Percentiles rank a stretch among this genome's conserved stretches.
Conservation (phyloP, 352 stramenopile species). For the Phytophthora agathidicida region DNA sequence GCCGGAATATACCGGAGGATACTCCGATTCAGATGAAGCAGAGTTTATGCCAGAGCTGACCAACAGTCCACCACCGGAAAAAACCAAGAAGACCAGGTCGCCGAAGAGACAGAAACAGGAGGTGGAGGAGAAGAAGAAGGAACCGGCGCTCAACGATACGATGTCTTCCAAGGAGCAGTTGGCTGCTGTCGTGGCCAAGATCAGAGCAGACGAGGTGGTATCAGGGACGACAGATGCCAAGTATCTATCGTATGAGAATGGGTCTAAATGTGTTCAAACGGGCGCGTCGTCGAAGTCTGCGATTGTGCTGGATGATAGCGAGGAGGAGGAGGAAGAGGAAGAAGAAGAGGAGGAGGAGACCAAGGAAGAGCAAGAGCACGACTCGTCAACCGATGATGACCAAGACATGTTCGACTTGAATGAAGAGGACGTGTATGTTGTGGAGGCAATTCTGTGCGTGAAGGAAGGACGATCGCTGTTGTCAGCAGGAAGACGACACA, state of each 20-base stretch:
- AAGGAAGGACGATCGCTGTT: slow-evolving; percentile 58
- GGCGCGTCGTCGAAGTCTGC: slow-evolving; percentile 49
- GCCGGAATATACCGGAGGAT: slow-evolving; percentile 34
- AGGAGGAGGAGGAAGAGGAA: slow-evolving; percentile 42
- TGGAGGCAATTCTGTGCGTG: slow-evolving; percentile 75
- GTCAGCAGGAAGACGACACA: slow-evolving; percentile 35
- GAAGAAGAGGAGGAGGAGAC: slow-evolving; percentile 34
- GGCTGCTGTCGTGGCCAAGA: slow-evolving; percentile 34
- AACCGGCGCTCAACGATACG: too few relatives aligned
- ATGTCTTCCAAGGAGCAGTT: slow-evolving; percentile 31
- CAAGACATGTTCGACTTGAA: slow-evolving; percentile 72
- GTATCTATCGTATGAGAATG: slow-evolving; percentile 41
- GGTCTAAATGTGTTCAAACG: slow-evolving; percentile 7
- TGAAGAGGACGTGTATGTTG: slow-evolving; percentile 76
- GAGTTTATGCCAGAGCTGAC: slow-evolving; percentile 37
- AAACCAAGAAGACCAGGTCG: slow-evolving; percentile 24
- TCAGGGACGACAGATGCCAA: slow-evolving; percentile 14
- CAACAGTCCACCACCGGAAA: slow-evolving; percentile 10
- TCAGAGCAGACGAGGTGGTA: slow-evolving; percentile 34
- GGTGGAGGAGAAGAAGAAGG: slow-evolving; percentile 10
- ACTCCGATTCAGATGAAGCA: slow-evolving; percentile 49
- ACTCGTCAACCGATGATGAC: slow-evolving; percentile 73
- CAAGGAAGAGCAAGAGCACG: slow-evolving; percentile 30
- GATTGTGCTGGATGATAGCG: slow-evolving; percentile 65
- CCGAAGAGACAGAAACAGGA: slow-evolving; percentile 20